Percentiles rank a stretch among this genome's conserved stretches.
These are phyloP conservation scores for Pseudonitzschia delicatissima DNA, from an alignment of 108 stramenopile genomes.

Conservation along the genomic window DNA sequence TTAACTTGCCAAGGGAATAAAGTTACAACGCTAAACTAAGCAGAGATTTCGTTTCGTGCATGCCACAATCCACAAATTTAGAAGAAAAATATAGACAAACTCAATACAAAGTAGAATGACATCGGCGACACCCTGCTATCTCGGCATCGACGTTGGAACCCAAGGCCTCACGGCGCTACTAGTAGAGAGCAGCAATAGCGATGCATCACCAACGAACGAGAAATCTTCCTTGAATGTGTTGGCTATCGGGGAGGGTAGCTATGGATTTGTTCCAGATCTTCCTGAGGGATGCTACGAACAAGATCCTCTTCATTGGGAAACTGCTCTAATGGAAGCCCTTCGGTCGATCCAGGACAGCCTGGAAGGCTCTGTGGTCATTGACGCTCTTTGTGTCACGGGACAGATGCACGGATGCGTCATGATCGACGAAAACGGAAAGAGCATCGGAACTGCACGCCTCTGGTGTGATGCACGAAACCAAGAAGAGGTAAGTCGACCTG, in stretches of 20 bases:
- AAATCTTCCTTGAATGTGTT: conserved; percentile 9
- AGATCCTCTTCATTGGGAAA: conserved; percentile 32
- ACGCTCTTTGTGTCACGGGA: conserved; percentile 39
- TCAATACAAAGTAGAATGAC: too few relatives aligned
- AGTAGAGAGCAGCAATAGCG: conserved; percentile 4
- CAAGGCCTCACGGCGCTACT: conserved; percentile 48
- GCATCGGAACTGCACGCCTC: conserved; percentile 32
- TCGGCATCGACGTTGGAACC: conserved; percentile 49
- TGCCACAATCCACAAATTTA: too few relatives aligned
- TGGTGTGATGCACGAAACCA: conserved; percentile 52
- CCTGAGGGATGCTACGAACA: conserved; percentile 42
- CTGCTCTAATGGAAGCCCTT: conserved; percentile 29
- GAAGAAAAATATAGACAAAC: too few relatives aligned
- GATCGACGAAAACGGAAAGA: conserved; percentile 12
- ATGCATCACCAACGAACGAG: not conserved
- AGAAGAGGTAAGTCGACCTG: conserved; percentile 21
- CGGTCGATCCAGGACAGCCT: not conserved
- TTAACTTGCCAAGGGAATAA: too few relatives aligned
- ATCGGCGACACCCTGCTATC: not conserved
- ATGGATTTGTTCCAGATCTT: conserved; percentile 24
- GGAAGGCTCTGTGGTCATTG: not conserved
- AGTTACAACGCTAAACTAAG: too few relatives aligned
- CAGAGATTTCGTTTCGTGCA: too few relatives aligned
- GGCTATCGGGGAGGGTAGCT: conserved; percentile 32
- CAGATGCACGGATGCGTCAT: conserved; percentile 54